Conservation (phyloP, 768 basidiomycete genomes). For the Boletus fagicola region DNA sequence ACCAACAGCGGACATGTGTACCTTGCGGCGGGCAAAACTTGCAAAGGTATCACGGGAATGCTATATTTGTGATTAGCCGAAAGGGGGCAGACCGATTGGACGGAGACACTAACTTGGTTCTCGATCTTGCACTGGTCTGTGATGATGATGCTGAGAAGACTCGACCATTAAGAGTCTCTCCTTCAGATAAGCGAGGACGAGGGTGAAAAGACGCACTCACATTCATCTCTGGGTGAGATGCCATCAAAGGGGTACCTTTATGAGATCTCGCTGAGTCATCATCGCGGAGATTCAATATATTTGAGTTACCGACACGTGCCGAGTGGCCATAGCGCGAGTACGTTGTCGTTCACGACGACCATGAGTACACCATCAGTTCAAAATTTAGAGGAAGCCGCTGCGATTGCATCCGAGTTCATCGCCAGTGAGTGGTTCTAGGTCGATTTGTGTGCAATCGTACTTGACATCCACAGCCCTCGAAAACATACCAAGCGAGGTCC, state of each 20-base stretch:
- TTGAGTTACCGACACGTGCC: constrained; percentile 17
- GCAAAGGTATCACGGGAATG: not conserved
- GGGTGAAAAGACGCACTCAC: not conserved
- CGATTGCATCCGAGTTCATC: constrained; percentile 49
- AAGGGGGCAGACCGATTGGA: not conserved
- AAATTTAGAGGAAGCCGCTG: constrained; percentile 48
- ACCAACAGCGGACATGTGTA: not conserved
- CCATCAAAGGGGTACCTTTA: not conserved
- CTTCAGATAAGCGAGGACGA: not conserved
- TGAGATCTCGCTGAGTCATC: constrained; percentile 15
- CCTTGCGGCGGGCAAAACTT: constrained; percentile 1
- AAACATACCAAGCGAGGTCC: constrained; percentile 49
- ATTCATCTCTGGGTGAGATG: not conserved
- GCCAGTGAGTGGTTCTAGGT: constrained; percentile 36
- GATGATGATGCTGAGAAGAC: constrained; percentile 11
- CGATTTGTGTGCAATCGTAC: not conserved
- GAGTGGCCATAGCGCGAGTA: not conserved
- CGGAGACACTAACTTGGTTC: not conserved
- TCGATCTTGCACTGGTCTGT: constrained; percentile 1
- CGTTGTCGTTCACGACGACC: constrained; percentile 4
- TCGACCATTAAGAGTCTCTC: not conserved
- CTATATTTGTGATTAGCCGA: not conserved
- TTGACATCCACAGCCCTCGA: constrained; percentile 39
- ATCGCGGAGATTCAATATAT: constrained; percentile 23
- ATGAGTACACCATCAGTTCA: constrained; percentile 36